Evolutionary conservation across 345 rosid genomes (phyloP).

Genomic region (Gossypium mustelinum): DNA sequence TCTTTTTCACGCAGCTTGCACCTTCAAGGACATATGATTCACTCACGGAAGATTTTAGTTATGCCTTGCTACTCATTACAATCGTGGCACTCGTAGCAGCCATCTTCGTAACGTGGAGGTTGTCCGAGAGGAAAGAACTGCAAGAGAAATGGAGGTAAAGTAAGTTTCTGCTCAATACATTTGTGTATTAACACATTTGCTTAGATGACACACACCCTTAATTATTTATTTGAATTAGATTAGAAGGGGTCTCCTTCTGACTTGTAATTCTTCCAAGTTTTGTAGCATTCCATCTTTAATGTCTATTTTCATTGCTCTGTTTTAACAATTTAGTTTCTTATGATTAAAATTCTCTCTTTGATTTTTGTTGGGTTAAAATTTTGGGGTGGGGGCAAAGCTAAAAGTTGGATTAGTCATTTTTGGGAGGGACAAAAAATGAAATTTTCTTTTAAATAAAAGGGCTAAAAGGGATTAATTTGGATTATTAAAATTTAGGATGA

Average conservation of each 20-base stretch:
- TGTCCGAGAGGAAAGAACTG: slow-evolving; percentile 88
- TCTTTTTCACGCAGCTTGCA: slow-evolving; percentile 84
- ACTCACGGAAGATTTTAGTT: slow-evolving; percentile 90
- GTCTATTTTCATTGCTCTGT: slow-evolving; percentile 9
- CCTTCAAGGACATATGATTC: slow-evolving; percentile 97
- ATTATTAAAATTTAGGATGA: no score
- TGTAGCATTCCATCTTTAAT: slow-evolving; percentile 13
- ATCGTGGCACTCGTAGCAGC: slow-evolving; percentile 81
- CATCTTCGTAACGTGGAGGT: slow-evolving; percentile 73
- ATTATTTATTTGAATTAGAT: slow-evolving; percentile 21
- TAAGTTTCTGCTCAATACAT: slow-evolving; percentile 5
- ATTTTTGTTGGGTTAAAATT: no score
- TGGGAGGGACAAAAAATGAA: no score
- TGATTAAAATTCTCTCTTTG: neutral
- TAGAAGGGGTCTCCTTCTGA: slow-evolving; percentile 19
- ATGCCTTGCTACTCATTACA: slow-evolving; percentile 82
- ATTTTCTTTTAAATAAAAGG: no score
- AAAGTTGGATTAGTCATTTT: no score
- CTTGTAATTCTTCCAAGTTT: slow-evolving; percentile 22
- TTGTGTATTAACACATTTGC: slow-evolving; percentile 20
- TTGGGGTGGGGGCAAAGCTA: no score
- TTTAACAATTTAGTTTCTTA: slow-evolving; percentile 3
- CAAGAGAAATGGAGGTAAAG: slow-evolving; percentile 84
- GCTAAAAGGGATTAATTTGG: no score
- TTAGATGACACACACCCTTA: neutral